A percentile compares a stretch with the other conserved stretches of the same genome.
phyloP scores from a whole-genome alignment of 2,329 filamentous ascomycete genomes.

The Apiospora aurea region DNA sequence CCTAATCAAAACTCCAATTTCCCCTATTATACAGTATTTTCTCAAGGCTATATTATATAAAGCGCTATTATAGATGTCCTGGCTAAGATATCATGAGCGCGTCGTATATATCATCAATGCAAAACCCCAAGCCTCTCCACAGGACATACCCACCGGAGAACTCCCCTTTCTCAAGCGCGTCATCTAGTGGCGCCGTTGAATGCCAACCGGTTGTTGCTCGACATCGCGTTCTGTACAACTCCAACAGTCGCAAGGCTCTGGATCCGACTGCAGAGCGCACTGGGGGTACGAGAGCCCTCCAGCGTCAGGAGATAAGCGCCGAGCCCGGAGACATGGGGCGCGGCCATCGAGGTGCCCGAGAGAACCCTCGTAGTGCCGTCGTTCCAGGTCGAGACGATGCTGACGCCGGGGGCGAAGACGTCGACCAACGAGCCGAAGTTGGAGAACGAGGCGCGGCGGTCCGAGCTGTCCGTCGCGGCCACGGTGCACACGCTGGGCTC shows the following conservation, averaged over 20 bases:
- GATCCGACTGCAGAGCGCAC: slow-evolving; percentile 36
- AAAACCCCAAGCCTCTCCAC: not conserved
- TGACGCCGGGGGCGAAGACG: slow-evolving; percentile 51
- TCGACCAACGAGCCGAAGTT: slow-evolving; percentile 47
- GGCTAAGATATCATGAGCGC: not conserved
- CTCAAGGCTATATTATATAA: not conserved
- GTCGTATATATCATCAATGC: not conserved
- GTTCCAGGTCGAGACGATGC: slow-evolving; percentile 48
- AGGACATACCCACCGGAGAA: not conserved
- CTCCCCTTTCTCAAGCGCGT: not conserved
- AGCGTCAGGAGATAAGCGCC: slow-evolving; percentile 55
- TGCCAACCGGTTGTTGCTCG: slow-evolving; percentile 35
- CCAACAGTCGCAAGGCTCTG: slow-evolving; percentile 35
- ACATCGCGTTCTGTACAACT: slow-evolving; percentile 33
- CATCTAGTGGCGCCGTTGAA: slow-evolving; percentile 32
- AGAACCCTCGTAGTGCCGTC: slow-evolving; percentile 47
- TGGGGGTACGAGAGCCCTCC: slow-evolving; percentile 46
- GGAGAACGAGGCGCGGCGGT: slow-evolving; percentile 30
- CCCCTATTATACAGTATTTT: not conserved
- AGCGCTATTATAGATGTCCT: not conserved
- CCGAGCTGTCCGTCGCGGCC: slow-evolving; percentile 38
- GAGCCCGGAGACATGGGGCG: slow-evolving; percentile 51
- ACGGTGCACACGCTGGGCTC: slow-evolving; percentile 44
- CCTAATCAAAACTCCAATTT: not conserved
- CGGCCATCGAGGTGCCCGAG: slow-evolving; percentile 54